Conservation (phyloP, 2,329 filamentous ascomycete species). For the Fusarium agapanthi region DNA sequence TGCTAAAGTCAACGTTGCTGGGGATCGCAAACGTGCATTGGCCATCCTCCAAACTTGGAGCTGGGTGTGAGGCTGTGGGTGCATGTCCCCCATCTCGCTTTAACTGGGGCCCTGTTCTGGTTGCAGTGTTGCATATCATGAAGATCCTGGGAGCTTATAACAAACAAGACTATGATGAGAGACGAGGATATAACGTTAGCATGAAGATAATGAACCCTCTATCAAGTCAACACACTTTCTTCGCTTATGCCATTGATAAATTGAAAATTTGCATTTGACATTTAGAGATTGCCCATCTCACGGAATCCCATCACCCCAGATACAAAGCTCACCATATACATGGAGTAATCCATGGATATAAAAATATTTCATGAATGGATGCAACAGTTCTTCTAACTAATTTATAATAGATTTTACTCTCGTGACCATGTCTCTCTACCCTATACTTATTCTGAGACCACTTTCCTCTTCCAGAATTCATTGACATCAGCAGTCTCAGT, state of each 20-base stretch:
- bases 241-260: background rate
- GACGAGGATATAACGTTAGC: constrained; percentile 9
- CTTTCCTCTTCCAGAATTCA: constrained; percentile 1
- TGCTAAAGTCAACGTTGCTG: background rate
- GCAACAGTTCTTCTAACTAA: constrained; percentile 22
- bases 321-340: background rate
- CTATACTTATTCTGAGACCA: constrained; percentile 15
- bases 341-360: background rate
- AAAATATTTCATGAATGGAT: background rate
- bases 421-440: constrained; percentile 5
- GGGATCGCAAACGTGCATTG: constrained; percentile 15
- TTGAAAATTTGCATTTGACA: background rate
- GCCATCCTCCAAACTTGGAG: constrained; percentile 3
- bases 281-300: background rate
- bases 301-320: background rate
- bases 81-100: constrained; percentile 14
- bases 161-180: constrained; percentile 21
- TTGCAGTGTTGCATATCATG: constrained; percentile 20
- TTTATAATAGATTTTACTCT: constrained; percentile 17
- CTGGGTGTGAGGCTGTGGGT: constrained; percentile 19
- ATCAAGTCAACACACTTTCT: background rate
- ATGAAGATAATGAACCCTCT: background rate
- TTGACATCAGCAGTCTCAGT: constrained; percentile 14
- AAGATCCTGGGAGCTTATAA: constrained; percentile 21
- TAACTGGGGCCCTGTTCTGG: constrained; percentile 8